phyloP scores from a whole-genome alignment of 371 early-diverging fungal species.

The Mortierella sp. region DNA sequence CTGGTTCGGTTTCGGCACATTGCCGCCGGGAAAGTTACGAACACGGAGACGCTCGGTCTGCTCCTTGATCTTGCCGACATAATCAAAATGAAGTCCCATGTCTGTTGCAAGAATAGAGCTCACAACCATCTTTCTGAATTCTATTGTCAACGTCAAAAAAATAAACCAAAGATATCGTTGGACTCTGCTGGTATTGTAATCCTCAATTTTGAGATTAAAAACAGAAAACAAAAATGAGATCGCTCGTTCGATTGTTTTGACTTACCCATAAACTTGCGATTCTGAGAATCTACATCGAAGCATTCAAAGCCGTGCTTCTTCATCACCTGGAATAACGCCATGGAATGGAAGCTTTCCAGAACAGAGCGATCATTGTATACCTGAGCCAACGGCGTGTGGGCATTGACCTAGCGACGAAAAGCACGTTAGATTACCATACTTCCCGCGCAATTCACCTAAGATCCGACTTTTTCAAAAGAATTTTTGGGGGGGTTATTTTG shows the following conservation, averaged over 20 bases:
- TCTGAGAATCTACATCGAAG: constrained; percentile 58
- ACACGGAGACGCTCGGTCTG: constrained; percentile 61
- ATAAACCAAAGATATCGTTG: too few relatives aligned
- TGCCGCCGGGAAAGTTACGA: constrained; percentile 16
- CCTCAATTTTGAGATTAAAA: too few relatives aligned
- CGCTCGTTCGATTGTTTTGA: too few relatives aligned
- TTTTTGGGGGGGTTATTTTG: too few relatives aligned
- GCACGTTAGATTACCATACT: too few relatives aligned
- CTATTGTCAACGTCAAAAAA: constrained; percentile 32
- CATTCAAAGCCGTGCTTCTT: constrained; percentile 67
- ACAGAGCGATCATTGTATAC: constrained; percentile 94
- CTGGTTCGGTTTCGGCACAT: constrained; percentile 27
- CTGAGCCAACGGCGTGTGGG: constrained; percentile 84
- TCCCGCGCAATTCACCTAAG: too few relatives aligned
- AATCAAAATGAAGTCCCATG: constrained; percentile 86
- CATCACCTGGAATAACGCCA: constrained; percentile 87
- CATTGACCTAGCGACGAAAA: constrained; percentile 62
- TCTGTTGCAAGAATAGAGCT: constrained; percentile 87
- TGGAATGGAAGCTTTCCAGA: constrained; percentile 94
- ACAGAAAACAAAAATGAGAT: too few relatives aligned
- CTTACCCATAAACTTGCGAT: constrained; percentile 55
- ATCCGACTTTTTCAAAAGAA: too few relatives aligned
- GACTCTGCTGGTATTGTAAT: too few relatives aligned
- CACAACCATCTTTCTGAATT: constrained; percentile 77
- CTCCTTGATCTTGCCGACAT: constrained; percentile 74